phyloP scores from a whole-genome alignment of 2,329 filamentous ascomycete genomes.

The Incumbomyces lentus region DNA sequence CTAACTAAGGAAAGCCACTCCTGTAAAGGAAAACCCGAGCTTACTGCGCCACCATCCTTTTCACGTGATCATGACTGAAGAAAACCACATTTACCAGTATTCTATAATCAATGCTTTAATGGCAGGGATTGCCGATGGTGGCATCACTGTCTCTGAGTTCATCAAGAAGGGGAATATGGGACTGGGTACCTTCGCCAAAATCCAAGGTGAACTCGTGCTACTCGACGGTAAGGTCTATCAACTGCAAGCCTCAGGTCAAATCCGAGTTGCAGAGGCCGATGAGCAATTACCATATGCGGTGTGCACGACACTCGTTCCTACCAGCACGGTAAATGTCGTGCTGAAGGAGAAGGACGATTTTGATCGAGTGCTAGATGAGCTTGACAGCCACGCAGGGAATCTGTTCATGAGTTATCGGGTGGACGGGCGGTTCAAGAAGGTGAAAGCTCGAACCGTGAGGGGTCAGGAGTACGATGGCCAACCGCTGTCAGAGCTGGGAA shows the following conservation, averaged over 20 bases:
- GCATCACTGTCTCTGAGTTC: constrained; percentile 38
- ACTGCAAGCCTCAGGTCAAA: constrained; percentile 28
- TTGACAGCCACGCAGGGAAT: constrained; percentile 19
- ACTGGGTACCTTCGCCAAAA: constrained; percentile 36
- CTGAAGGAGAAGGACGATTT: constrained; percentile 19
- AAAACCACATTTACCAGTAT: constrained; percentile 36
- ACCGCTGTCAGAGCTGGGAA: constrained; percentile 26
- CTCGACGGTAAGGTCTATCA: constrained; percentile 34
- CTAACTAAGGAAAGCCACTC: neutral
- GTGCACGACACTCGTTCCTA: constrained; percentile 24
- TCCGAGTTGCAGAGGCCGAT: constrained; percentile 24
- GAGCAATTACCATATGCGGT: constrained; percentile 33
- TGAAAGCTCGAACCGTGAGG: constrained; percentile 24
- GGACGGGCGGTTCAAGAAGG: constrained; percentile 18
- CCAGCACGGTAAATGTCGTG: constrained; percentile 15
- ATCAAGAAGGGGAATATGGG: constrained; percentile 40
- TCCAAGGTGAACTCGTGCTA: constrained; percentile 37
- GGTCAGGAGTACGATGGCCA: constrained; percentile 25
- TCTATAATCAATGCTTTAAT: constrained; percentile 35
- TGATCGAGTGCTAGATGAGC: constrained; percentile 16
- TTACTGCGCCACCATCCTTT: neutral
- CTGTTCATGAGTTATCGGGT: constrained; percentile 24
- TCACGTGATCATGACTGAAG: constrained; percentile 20
- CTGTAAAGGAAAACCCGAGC: neutral
- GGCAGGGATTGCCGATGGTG: constrained; percentile 36